phyloP scores from a whole-genome alignment of 805 yeast species.

The Ogataea henricii region DNA sequence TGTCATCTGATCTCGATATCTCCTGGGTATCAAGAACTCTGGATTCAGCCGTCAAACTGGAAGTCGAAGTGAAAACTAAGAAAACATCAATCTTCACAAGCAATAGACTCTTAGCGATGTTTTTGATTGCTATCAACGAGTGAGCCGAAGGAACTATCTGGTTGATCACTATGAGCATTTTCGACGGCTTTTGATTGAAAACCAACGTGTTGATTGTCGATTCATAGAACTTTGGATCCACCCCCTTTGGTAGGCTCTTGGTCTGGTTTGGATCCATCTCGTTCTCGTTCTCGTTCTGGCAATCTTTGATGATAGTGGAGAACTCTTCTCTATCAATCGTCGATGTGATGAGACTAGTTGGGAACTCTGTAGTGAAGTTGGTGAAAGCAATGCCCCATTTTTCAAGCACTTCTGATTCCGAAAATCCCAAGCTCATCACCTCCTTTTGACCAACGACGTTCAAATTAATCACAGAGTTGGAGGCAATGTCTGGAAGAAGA shows the following conservation, averaged over 20 bases:
- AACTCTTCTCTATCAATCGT: slow-evolving; percentile 31
- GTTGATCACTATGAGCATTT: slow-evolving; percentile 32
- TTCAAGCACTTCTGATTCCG: slow-evolving; percentile 22
- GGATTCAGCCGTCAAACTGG: slow-evolving; percentile 13
- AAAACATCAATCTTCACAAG: slow-evolving; percentile 33
- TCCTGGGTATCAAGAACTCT: slow-evolving; percentile 17
- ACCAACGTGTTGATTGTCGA: slow-evolving; percentile 28
- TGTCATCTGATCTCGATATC: slow-evolving; percentile 11
- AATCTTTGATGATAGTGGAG: no score
- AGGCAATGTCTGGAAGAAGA: slow-evolving; percentile 18
- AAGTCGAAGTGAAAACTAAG: slow-evolving; percentile 26
- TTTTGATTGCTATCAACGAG: slow-evolving; percentile 29
- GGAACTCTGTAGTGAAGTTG: slow-evolving; percentile 25
- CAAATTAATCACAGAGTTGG: slow-evolving; percentile 19
- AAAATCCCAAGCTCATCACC: slow-evolving; percentile 13
- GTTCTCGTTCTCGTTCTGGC: no score
- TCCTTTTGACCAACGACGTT: background rate
- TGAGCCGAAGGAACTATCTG: slow-evolving; percentile 24
- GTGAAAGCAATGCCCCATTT: slow-evolving; percentile 37
- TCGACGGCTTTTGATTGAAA: slow-evolving; percentile 29
- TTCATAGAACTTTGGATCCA: slow-evolving; percentile 33
- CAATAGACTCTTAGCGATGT: slow-evolving; percentile 32
- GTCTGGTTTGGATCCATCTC: slow-evolving; percentile 11
- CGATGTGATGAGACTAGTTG: slow-evolving; percentile 27
- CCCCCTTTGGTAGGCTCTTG: slow-evolving; percentile 26